Evolutionary conservation across 176 grass and related monocot genomes (phyloP).

Genomic region (Carex kokanica): DNA sequence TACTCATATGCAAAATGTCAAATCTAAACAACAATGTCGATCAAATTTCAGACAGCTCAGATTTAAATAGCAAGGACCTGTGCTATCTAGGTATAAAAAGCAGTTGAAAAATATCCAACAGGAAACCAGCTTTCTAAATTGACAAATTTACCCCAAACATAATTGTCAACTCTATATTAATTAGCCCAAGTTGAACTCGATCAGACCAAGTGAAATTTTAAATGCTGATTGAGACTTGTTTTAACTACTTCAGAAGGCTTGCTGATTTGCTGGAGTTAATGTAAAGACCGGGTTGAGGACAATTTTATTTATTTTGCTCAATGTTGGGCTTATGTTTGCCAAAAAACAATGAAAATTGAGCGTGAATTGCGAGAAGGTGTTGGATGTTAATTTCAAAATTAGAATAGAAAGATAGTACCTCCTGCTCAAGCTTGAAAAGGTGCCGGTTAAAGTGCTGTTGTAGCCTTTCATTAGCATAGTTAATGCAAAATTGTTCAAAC

Average conservation of each 20-base stretch:
- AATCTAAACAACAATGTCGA: background rate
- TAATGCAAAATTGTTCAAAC: slow-evolving; percentile 98
- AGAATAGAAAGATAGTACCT: slow-evolving; percentile 43
- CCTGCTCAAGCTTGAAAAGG: slow-evolving; percentile 91
- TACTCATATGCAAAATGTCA: background rate
- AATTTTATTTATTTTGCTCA: background rate
- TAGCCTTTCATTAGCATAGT: slow-evolving; percentile 96
- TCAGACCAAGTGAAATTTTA: background rate
- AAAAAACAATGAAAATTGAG: background rate
- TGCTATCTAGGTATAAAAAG: background rate
- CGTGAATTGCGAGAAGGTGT: background rate
- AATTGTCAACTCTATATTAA: background rate
- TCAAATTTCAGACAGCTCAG: background rate
- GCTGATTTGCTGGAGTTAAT: background rate
- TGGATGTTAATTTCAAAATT: slow-evolving; percentile 11
- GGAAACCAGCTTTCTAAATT: background rate
- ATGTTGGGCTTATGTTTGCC: background rate
- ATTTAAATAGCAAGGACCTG: background rate
- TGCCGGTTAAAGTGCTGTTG: slow-evolving; percentile 96
- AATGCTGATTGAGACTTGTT: background rate
- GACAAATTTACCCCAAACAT: background rate
- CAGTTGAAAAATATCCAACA: background rate
- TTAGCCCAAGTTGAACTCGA: background rate
- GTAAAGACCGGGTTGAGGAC: background rate
- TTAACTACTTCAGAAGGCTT: background rate